These are phyloP conservation scores for Lanmaoa pseudosensibilis DNA, from an alignment of 768 basidiomycete species.

Conservation along the genomic window DNA sequence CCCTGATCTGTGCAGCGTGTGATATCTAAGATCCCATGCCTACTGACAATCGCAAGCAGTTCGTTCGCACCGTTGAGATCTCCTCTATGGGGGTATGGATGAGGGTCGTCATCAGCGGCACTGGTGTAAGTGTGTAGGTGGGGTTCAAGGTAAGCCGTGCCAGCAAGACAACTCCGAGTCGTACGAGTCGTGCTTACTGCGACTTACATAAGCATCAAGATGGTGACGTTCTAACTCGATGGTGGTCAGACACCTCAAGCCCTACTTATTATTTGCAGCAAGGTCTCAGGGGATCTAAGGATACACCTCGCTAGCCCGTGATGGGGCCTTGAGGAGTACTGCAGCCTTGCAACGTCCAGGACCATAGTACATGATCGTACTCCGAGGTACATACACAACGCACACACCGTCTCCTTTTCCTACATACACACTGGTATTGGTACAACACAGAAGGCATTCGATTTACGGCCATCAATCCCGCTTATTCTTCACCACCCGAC, in stretches of 20 bases:
- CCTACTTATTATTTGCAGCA: too few species aligned
- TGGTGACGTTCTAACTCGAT: too few species aligned
- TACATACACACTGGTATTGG: neutral
- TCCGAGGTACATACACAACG: neutral
- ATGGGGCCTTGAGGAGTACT: too few species aligned
- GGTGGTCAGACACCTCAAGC: too few species aligned
- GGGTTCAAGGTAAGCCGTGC: too few species aligned
- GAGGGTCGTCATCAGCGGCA: constrained; percentile 12
- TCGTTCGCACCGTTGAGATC: constrained; percentile 25
- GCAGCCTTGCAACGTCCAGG: neutral
- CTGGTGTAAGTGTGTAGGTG: too few species aligned
- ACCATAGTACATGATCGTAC: neutral
- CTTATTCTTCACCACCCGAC: constrained; percentile 34
- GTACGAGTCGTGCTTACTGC: too few species aligned
- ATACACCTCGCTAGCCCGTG: too few species aligned
- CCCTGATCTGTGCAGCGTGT: constrained; percentile 31
- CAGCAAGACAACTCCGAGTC: too few species aligned
- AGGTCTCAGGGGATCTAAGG: too few species aligned
- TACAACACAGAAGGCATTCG: constrained; percentile 2
- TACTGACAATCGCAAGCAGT: neutral
- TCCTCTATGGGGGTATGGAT: constrained; percentile 21
- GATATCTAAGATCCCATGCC: neutral
- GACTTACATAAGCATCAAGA: too few species aligned
- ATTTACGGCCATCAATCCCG: neutral
- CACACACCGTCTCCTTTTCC: neutral